Evolutionary conservation across 164 flowering plant species (phyloP).

Genomic region (Liriodendron chinense): DNA sequence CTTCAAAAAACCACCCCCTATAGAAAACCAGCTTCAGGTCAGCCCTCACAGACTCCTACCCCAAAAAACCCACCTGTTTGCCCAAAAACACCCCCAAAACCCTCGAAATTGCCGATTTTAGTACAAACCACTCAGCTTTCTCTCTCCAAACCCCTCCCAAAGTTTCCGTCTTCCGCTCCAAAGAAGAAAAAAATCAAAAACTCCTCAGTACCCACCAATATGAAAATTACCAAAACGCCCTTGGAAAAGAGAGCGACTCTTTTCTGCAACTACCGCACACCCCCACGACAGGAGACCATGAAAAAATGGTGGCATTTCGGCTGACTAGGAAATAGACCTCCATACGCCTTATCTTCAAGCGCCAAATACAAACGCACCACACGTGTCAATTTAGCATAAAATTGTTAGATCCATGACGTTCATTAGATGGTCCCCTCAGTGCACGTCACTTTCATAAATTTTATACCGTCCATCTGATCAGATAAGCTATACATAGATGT

Average conservation of each 20-base stretch:
- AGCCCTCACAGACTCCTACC: not conserved
- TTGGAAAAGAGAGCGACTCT: not conserved
- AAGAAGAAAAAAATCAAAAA: not conserved
- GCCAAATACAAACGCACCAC: too few species aligned
- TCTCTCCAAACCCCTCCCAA: not conserved
- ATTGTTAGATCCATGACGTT: too few species aligned
- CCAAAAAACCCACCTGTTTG: not conserved
- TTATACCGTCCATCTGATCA: too few species aligned
- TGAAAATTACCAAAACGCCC: not conserved
- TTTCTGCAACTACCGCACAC: not conserved
- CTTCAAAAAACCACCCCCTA: not conserved
- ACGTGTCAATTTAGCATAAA: too few species aligned
- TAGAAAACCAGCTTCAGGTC: conserved; percentile 3
- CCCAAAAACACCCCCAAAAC: not conserved
- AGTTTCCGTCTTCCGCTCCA: not conserved
- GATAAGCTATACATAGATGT: too few species aligned
- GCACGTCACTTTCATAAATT: too few species aligned
- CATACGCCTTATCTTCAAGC: not conserved
- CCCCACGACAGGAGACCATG: not conserved
- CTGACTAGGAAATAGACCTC: not conserved
- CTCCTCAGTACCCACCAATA: not conserved
- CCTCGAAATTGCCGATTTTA: not conserved
- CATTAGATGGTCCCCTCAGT: too few species aligned
- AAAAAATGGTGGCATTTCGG: not conserved
- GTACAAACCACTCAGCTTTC: not conserved